A percentile compares a stretch with the other conserved stretches of the same genome.
These are phyloP conservation scores for Bipolaris gigantea DNA, from an alignment of 2,329 filamentous ascomycete genomes.

Conservation along the genomic window DNA sequence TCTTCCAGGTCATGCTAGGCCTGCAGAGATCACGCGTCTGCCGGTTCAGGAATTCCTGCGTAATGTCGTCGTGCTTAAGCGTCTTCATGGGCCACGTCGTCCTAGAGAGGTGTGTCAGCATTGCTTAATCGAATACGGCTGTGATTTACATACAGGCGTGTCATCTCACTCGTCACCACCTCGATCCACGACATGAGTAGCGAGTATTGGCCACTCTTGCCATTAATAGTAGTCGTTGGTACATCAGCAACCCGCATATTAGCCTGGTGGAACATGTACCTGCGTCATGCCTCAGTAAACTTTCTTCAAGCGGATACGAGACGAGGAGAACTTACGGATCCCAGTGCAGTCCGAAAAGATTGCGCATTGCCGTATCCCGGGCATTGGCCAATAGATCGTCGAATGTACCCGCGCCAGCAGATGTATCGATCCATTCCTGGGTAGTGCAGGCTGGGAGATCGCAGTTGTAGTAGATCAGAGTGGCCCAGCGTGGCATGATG, in stretches of 20 bases:
- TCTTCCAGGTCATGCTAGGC: slow-evolving; percentile 53
- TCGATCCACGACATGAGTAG: slow-evolving; percentile 63
- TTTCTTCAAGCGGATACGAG: neutral
- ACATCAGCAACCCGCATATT: slow-evolving; percentile 58
- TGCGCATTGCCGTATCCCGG: slow-evolving; percentile 57
- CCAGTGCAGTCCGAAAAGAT: slow-evolving; percentile 59
- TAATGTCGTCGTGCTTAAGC: slow-evolving; percentile 60
- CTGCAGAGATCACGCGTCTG: slow-evolving; percentile 57
- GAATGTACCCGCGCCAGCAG: slow-evolving; percentile 58
- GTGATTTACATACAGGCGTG: slow-evolving; percentile 47
- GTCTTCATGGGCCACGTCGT: slow-evolving; percentile 57
- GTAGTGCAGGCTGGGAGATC: slow-evolving; percentile 59
- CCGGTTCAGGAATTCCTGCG: slow-evolving; percentile 55
- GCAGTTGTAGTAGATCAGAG: slow-evolving; percentile 67
- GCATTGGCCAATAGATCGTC: slow-evolving; percentile 56
- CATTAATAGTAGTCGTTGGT: slow-evolving; percentile 53
- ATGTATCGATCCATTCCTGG: slow-evolving; percentile 64
- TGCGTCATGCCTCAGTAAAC: slow-evolving; percentile 14
- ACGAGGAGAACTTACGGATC: slow-evolving; percentile 47
- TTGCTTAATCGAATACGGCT: neutral
- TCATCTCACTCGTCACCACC: slow-evolving; percentile 56
- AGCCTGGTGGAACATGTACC: slow-evolving; percentile 67
- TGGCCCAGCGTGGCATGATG: slow-evolving; percentile 63
- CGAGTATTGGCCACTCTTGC: slow-evolving; percentile 51
- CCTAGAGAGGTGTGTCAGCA: slow-evolving; percentile 19